phyloP scores from a whole-genome alignment of 192 early-diverging fungal genomes.

The Gonapodya prolifera region DNA sequence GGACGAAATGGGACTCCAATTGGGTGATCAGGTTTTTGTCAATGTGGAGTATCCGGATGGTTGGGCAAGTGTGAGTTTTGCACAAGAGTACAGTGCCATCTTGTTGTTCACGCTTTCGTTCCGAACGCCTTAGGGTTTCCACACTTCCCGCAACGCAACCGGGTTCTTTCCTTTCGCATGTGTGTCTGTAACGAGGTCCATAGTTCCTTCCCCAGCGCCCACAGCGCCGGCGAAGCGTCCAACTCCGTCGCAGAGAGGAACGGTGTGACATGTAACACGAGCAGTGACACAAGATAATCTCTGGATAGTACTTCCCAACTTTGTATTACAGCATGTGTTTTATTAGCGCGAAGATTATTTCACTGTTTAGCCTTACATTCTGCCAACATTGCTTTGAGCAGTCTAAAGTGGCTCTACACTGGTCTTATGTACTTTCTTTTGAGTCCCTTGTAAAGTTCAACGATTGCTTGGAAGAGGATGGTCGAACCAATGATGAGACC shows the following conservation, averaged over 20 bases:
- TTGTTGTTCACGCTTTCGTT: too few relatives aligned
- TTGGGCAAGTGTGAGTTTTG: neutral
- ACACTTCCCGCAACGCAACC: neutral
- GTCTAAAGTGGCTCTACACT: too few relatives aligned
- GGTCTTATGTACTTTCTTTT: neutral
- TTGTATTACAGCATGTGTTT: too few relatives aligned
- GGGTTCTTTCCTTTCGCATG: neutral
- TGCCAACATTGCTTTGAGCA: too few relatives aligned
- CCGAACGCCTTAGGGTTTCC: neutral
- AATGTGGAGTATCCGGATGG: neutral
- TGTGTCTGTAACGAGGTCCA: neutral
- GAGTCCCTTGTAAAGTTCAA: constrained; percentile 51
- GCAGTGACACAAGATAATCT: too few relatives aligned
- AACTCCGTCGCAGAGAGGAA: too few relatives aligned
- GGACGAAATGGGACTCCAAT: neutral
- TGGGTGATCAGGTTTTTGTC: neutral
- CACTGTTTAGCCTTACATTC: too few relatives aligned
- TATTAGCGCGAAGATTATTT: too few relatives aligned
- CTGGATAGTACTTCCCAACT: too few relatives aligned
- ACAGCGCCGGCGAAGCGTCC: too few relatives aligned
- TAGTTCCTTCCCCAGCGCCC: neutral
- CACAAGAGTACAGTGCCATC: too few relatives aligned
- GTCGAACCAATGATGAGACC: constrained; percentile 42
- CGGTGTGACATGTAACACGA: too few relatives aligned
- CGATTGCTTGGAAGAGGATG: constrained; percentile 45